A percentile compares a stretch with the other conserved stretches of the same genome.
Evolutionary conservation across 768 basidiomycete genomes (phyloP).

Genomic region (Mycena floridula): DNA sequence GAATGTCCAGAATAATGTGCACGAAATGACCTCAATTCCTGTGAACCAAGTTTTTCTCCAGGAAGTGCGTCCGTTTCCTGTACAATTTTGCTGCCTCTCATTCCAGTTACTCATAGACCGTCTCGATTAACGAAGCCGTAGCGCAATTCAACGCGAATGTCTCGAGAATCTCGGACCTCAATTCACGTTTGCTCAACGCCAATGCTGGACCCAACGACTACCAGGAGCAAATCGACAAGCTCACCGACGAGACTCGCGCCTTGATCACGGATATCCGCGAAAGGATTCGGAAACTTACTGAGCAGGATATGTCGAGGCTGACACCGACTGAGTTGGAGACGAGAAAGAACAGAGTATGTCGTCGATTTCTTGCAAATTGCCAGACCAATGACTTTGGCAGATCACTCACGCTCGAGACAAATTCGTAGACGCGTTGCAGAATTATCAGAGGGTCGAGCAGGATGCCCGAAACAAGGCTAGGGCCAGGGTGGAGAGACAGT

Average conservation of each 20-base stretch:
- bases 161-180: constrained; percentile 28
- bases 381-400: constrained; percentile 25
- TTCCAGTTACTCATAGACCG: constrained; percentile 27
- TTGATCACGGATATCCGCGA: constrained; percentile 32
- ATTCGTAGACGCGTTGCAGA: constrained; percentile 72
- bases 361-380: not conserved
- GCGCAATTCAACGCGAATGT: constrained; percentile 32
- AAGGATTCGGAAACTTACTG: constrained; percentile 1
- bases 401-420: constrained; percentile 55
- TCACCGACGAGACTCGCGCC: constrained; percentile 47
- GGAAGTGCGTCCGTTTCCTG: no score
- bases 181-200: constrained; percentile 30
- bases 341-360: constrained; percentile 30
- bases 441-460: constrained; percentile 72
- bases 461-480: constrained; percentile 59
- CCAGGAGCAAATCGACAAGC: constrained; percentile 47
- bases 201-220: constrained; percentile 24
- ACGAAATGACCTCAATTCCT: no score
- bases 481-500: constrained; percentile 67
- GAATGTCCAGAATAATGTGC: no score
- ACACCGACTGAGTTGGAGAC: constrained; percentile 27
- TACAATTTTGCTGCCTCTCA: no score
- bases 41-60: no score
- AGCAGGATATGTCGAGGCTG: constrained; percentile 1
- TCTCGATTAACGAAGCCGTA: constrained; percentile 35